These are phyloP conservation scores for Themeda triandra DNA, from an alignment of 176 grass and related monocot genomes.

Conservation along the genomic window DNA sequence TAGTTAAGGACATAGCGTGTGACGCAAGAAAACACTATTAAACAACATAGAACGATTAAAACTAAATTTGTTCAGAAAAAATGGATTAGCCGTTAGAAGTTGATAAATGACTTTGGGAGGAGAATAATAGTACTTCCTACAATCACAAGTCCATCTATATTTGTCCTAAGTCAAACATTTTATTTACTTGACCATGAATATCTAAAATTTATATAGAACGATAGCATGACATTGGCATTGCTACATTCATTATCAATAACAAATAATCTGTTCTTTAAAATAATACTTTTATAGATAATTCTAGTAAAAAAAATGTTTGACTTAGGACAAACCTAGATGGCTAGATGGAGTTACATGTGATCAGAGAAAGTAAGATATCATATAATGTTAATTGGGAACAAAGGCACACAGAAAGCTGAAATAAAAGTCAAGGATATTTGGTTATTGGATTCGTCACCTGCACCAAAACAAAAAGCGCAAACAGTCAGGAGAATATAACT, in stretches of 20 bases:
- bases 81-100: not conserved
- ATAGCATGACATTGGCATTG: not conserved
- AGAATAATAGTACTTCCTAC: not conserved
- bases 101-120: not conserved
- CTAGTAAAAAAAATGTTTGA: not conserved
- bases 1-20: conserved; percentile 49
- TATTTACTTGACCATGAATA: not conserved
- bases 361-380: not conserved
- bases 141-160: not conserved
- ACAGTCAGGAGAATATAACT: not conserved
- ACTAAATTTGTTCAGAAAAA: not conserved
- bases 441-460: conserved; percentile 93
- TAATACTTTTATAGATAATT: not conserved
- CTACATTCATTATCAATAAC: not conserved
- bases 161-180: not conserved
- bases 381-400: not conserved
- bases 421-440: conserved; percentile 79
- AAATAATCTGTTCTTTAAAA: not conserved
- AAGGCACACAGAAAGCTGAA: not conserved
- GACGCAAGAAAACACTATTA: not conserved
- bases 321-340: too few relatives aligned
- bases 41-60: not conserved
- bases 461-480: not conserved
- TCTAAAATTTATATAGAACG: not conserved
- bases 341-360: not conserved